phyloP scores from a whole-genome alignment of 2,329 filamentous ascomycete genomes.

The Tolypocladium album region DNA sequence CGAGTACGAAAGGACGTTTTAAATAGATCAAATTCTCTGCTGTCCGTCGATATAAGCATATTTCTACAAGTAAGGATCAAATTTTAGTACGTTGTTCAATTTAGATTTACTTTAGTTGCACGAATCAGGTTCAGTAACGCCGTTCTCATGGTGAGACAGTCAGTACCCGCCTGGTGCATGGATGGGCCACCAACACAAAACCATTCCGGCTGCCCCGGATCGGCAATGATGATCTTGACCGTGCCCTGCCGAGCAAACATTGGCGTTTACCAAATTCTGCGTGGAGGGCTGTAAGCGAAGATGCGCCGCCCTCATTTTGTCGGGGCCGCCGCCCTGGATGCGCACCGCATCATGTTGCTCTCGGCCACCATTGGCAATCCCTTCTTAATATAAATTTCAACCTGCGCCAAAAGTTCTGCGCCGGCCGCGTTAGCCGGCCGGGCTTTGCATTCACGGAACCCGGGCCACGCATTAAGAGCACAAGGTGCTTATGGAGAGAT shows the following conservation, averaged over 20 bases:
- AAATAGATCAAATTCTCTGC: too few species aligned
- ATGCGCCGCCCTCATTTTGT: background rate
- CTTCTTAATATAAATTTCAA: too few species aligned
- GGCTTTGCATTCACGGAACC: background rate
- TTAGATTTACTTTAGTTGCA: background rate
- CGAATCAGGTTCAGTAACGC: background rate
- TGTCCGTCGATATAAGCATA: too few species aligned
- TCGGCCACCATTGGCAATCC: too few species aligned
- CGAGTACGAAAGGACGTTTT: background rate
- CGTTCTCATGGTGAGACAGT: background rate
- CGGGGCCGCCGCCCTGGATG: background rate
- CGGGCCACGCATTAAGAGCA: background rate
- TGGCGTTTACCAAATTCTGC: background rate
- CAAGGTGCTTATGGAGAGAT: background rate
- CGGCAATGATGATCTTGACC: too few species aligned
- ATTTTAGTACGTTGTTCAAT: too few species aligned
- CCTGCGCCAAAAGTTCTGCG: too few species aligned
- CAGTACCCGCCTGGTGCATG: background rate
- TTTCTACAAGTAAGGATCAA: too few species aligned
- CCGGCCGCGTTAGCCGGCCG: background rate
- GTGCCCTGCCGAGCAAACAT: background rate
- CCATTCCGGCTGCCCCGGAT: background rate
- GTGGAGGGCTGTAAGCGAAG: background rate
- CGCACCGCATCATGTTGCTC: too few species aligned
- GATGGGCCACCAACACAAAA: background rate